Evolutionary conservation across 768 basidiomycete species (phyloP), one percentile per base, ranked within the genome.

Genomic region (Saitozyma podzolica): DNA sequence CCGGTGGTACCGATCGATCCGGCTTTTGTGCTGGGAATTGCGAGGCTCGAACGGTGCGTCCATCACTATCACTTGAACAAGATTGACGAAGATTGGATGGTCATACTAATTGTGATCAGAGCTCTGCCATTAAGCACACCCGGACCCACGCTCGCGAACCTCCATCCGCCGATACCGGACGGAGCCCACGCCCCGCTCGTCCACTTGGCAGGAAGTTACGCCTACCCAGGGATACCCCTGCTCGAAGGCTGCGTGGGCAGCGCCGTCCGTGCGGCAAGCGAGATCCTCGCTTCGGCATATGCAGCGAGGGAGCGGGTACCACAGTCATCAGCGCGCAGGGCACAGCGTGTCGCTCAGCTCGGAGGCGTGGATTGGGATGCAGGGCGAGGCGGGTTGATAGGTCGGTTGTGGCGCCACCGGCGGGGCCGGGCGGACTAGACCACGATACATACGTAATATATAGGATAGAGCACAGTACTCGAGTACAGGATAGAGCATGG

Each of bases 181-280:
- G n/a, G 16, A 42, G n/a, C 40, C 56, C 40, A 48, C 29, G 4
- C 9, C 37, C 29, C 39, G 14, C 42, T 60, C 8, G 48, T 59
- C 45, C 88, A 88, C 85, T 80, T 90, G n/a, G 86, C 85, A 62
- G 89, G 89, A 1, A 84, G 86, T 16, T 91, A 87, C 75, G 87
- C 86, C 13, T 84, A 85, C 69, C 79, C 83, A 16, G 89, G 90
- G 0, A 89, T 91, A 52, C 90, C 89, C 9, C 75, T 92, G 58
- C 78, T 91, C 53, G 90, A 92, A 70, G 89, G 89, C 2, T 91
- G 90, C 75, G 89, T 90, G 11, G 84, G 84, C 17, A 88, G 88
- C 68, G 88, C 88, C n/a, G 82, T 83, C 74, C 82, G 82, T 53
- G 86, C 88, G 9, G 81, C 82, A 3, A 76, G 79, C 17, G 61